Evolutionary conservation across 148 eudicot species (phyloP).

Genomic region (Gaultheria prostrata): DNA sequence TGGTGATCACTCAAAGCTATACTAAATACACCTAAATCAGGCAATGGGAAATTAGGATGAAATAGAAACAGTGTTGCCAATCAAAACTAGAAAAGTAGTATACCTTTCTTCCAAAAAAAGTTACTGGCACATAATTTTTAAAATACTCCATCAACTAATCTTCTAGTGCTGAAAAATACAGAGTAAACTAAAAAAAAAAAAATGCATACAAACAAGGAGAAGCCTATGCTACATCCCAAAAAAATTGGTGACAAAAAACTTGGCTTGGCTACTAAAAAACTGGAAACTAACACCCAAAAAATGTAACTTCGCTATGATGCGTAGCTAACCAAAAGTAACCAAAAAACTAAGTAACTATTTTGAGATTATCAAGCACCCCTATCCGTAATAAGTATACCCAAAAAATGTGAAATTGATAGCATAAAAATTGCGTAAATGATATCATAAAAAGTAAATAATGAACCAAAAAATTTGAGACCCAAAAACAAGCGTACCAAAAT

Average conservation of each 20-base stretch:
- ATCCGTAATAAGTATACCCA: neutral
- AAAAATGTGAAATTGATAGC: neutral
- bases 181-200: neutral
- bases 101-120: neutral
- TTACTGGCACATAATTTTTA: neutral
- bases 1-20: neutral
- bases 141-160: neutral
- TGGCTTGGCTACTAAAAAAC: neutral
- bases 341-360: neutral
- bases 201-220: neutral
- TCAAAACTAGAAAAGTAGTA: neutral
- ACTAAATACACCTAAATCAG: neutral
- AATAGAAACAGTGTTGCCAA: neutral
- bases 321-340: neutral
- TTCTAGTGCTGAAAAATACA: neutral
- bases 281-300: no score
- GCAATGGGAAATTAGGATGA: neutral
- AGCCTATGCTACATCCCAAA: neutral
- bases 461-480: no score
- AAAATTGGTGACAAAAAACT: neutral
- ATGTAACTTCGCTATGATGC: neutral
- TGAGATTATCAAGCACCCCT: neutral
- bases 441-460: neutral
- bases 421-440: neutral
- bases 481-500: neutral